phyloP scores from a whole-genome alignment of 768 basidiomycete species.

The Termitomyces sp. region DNA sequence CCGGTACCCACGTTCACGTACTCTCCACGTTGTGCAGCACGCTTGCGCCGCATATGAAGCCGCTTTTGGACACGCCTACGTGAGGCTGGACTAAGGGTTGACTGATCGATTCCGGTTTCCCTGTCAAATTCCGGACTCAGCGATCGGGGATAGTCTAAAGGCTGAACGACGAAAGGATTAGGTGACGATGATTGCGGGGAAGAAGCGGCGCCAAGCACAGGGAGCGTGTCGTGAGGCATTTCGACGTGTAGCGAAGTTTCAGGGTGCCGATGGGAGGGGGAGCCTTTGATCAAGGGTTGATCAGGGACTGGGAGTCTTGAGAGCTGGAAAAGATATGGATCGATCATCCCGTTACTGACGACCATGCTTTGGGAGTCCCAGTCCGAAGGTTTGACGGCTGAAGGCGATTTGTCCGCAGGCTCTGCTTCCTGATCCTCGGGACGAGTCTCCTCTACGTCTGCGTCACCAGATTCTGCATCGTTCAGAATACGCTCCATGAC shows the following conservation, averaged over 20 bases:
- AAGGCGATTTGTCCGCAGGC: background rate
- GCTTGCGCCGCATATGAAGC: constrained; percentile 69
- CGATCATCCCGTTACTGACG: constrained; percentile 10
- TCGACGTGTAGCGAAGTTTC: constrained; percentile 2
- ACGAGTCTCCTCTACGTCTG: constrained; percentile 6
- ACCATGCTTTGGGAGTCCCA: constrained; percentile 5
- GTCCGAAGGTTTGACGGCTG: constrained; percentile 5
- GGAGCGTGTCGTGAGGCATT: background rate
- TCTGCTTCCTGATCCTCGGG: constrained; percentile 16
- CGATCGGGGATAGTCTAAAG: constrained; percentile 3
- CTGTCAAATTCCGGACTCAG: constrained; percentile 8
- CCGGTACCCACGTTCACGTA: constrained; percentile 22
- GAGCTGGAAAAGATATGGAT: constrained; percentile 7
- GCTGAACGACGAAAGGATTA: constrained; percentile 3
- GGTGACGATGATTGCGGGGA: background rate
- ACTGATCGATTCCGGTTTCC: constrained; percentile 13
- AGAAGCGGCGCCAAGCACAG: constrained; percentile 2
- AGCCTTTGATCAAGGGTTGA: background rate
- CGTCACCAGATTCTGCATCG: constrained; percentile 10
- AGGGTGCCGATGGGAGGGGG: background rate
- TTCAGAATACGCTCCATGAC: constrained; percentile 24
- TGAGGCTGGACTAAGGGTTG: constrained; percentile 39
- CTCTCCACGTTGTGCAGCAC: constrained; percentile 46
- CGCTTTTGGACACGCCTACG: constrained; percentile 60
- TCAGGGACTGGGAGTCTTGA: constrained; percentile 6